Conservation (phyloP, 257 asterid species). For the Cinchona pubescens region DNA sequence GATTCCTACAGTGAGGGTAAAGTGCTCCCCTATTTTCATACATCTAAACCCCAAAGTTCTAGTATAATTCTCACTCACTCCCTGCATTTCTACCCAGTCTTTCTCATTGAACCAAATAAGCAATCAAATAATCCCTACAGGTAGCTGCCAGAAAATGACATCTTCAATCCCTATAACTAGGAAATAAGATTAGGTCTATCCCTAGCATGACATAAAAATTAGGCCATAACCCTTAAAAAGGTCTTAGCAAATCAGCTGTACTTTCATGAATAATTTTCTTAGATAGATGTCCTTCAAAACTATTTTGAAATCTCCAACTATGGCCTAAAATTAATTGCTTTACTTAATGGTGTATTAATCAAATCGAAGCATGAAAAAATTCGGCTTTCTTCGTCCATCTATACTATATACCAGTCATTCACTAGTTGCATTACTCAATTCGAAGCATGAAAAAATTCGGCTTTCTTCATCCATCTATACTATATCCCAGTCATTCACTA, state of each 20-base stretch:
- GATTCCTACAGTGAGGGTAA: not conserved
- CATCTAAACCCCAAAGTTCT: not conserved
- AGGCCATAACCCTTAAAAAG: not conserved
- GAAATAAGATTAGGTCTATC: not conserved
- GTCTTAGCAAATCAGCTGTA: not conserved
- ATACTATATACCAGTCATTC: no score
- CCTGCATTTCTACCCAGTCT: not conserved
- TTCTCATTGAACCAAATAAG: not conserved
- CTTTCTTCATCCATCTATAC: not conserved
- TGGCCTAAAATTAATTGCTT: not conserved
- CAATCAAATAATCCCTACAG: not conserved
- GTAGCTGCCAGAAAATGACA: not conserved
- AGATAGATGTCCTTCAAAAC: not conserved
- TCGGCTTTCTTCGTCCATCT: not conserved
- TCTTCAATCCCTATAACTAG: not conserved
- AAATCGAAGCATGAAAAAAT: not conserved
- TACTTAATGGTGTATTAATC: not conserved
- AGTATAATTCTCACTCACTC: not conserved
- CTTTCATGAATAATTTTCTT: not conserved
- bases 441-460: not conserved
- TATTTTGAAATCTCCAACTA: not conserved
- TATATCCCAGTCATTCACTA: not conserved
- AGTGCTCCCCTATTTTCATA: not conserved
- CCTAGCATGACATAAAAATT: not conserved
- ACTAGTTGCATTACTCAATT: not conserved